Evolutionary conservation across 768 basidiomycete species (phyloP).

Genomic region (Termitomyces sp.): DNA sequence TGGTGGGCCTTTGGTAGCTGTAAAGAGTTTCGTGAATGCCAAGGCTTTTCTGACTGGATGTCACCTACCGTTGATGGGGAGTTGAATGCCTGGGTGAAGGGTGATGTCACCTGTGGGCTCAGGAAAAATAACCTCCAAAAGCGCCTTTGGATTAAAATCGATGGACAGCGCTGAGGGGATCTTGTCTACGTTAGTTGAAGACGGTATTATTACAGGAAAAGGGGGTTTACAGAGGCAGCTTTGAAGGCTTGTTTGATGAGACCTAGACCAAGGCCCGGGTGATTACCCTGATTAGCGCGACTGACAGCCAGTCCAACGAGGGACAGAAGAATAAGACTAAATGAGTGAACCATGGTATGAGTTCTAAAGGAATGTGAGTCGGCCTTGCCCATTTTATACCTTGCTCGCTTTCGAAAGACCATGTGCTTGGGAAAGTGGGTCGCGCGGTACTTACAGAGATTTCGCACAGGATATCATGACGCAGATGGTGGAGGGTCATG

Average conservation of each 20-base stretch:
- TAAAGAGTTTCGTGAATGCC: neutral
- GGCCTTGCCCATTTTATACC: neutral
- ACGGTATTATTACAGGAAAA: neutral
- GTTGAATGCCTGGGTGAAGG: slow-evolving; percentile 23
- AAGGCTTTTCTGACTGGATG: neutral
- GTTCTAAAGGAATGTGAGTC: slow-evolving; percentile 10
- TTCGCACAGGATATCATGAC: neutral
- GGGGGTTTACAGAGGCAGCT: slow-evolving; percentile 18
- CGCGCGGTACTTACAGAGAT: neutral
- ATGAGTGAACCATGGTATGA: slow-evolving; percentile 4
- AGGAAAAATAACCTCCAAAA: slow-evolving; percentile 30
- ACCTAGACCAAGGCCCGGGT: slow-evolving; percentile 26
- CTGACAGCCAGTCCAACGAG: slow-evolving; percentile 13
- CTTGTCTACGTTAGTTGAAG: slow-evolving; percentile 13
- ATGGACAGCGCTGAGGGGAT: slow-evolving; percentile 27
- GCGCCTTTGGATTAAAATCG: slow-evolving; percentile 28
- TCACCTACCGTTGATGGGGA: slow-evolving; percentile 13
- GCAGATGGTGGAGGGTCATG: neutral
- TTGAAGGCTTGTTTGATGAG: slow-evolving; percentile 21
- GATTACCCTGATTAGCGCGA: slow-evolving; percentile 19
- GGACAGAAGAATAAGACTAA: slow-evolving; percentile 5
- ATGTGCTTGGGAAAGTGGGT: neutral
- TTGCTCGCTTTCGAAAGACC: neutral
- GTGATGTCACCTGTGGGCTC: slow-evolving; percentile 18
- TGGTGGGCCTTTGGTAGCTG: slow-evolving; percentile 35